phyloP scores from a whole-genome alignment of 1,284 basidiomycete species.

The Schizophyllum amplum region DNA sequence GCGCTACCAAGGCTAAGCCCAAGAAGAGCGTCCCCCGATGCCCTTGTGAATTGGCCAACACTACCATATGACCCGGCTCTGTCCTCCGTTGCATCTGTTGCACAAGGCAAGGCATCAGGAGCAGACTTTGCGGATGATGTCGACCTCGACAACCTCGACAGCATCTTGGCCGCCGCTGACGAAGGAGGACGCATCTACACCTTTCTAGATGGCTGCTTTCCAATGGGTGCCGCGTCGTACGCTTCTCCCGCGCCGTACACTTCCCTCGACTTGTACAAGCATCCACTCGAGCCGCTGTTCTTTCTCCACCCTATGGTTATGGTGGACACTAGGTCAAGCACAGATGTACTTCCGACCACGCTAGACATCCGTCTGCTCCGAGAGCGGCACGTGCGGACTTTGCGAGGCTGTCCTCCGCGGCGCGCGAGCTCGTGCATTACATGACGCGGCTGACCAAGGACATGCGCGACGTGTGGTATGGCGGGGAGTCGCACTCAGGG shows the following conservation, averaged over 20 bases:
- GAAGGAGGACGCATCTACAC: constrained; percentile 46
- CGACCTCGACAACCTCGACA: constrained; percentile 51
- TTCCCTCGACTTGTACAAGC: constrained; percentile 43
- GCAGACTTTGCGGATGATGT: constrained; percentile 37
- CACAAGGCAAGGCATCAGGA: constrained; percentile 25
- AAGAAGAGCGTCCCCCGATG: constrained; percentile 40
- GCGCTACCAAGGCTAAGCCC: constrained; percentile 37
- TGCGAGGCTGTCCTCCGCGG: constrained; percentile 60
- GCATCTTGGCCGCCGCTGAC: constrained; percentile 55
- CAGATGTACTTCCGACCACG: constrained; percentile 36
- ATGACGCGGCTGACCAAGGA: constrained; percentile 60
- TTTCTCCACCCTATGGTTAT: constrained; percentile 34
- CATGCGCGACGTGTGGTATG: constrained; percentile 64
- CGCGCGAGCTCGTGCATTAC: constrained; percentile 66
- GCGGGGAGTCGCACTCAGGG: constrained; percentile 55
- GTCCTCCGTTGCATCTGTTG: constrained; percentile 46
- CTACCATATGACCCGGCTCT: constrained; percentile 44
- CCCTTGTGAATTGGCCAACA: constrained; percentile 62
- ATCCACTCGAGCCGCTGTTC: constrained; percentile 35
- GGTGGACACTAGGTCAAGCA: constrained; percentile 19
- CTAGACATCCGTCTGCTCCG: constrained; percentile 52
- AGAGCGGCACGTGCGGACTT: constrained; percentile 50
- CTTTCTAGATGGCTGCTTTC: constrained; percentile 76
- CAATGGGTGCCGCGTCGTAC: constrained; percentile 54
- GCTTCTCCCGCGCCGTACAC: constrained; percentile 22